phyloP scores from a whole-genome alignment of 805 yeast genomes.

The Zygoascus bituminiphila region DNA sequence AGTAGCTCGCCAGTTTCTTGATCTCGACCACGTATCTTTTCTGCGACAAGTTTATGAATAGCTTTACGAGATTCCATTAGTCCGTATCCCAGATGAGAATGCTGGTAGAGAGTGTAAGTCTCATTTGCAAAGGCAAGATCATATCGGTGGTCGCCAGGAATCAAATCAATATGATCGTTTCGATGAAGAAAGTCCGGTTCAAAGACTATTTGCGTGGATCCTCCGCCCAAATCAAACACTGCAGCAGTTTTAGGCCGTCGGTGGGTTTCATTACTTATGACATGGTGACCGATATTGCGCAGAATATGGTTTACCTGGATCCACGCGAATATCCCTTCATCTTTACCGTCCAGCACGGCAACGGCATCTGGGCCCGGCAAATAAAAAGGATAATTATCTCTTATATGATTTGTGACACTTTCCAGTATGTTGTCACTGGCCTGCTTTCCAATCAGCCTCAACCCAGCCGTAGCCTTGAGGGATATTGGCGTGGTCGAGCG shows the following conservation, averaged over 20 bases:
- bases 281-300: constrained; percentile 73
- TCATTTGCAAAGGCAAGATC: constrained; percentile 69
- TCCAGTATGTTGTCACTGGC: constrained; percentile 60
- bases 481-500: constrained; percentile 77
- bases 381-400: constrained; percentile 66
- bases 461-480: constrained; percentile 95
- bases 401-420: constrained; percentile 66
- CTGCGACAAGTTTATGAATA: constrained; percentile 49
- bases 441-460: constrained; percentile 69
- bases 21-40: neutral
- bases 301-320: constrained; percentile 85
- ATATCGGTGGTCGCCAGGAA: constrained; percentile 81
- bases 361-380: constrained; percentile 51
- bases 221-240: constrained; percentile 95
- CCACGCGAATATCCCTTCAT: constrained; percentile 98
- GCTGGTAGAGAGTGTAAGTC: constrained; percentile 75
- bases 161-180: constrained; percentile 41
- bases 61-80: constrained; percentile 88
- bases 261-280: constrained; percentile 29
- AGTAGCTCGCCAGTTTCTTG: neutral
- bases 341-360: constrained; percentile 87
- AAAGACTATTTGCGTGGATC: constrained; percentile 96
- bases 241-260: constrained; percentile 69
- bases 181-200: constrained; percentile 52
- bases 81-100: constrained; percentile 92